These are phyloP conservation scores for Exophiala aquamarina DNA, from an alignment of 2,329 filamentous ascomycete genomes.

Conservation along the genomic window DNA sequence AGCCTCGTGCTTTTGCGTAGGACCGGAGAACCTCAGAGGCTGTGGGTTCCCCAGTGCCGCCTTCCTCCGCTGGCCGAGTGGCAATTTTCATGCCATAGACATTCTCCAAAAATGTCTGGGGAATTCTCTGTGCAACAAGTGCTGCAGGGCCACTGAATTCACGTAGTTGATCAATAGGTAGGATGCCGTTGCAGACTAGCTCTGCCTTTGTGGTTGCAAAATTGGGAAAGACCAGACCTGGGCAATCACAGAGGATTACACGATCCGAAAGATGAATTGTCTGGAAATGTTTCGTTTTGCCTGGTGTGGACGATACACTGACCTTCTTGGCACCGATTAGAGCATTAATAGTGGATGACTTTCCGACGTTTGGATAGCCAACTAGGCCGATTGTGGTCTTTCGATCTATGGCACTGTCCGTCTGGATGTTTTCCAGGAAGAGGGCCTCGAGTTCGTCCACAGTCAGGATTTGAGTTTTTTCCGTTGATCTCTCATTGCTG, in stretches of 20 bases:
- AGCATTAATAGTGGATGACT: constrained; percentile 98
- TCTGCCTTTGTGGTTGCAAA: constrained; percentile 96
- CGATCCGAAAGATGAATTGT: constrained; percentile 90
- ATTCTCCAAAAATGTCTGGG: constrained; percentile 83
- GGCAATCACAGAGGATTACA: constrained; percentile 94
- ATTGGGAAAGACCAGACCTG: constrained; percentile 97
- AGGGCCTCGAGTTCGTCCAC: constrained; percentile 90
- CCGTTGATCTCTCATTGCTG: constrained; percentile 16
- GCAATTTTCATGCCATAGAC: constrained; percentile 90
- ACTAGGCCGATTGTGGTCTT: constrained; percentile 92
- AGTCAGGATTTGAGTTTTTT: constrained; percentile 73
- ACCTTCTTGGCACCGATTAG: constrained; percentile 99
- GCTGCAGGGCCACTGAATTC: constrained; percentile 86
- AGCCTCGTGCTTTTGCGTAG: constrained; percentile 86
- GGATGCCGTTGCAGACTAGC: constrained; percentile 88
- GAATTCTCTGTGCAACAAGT: constrained; percentile 81
- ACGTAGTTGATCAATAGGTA: constrained; percentile 93
- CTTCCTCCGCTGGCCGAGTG: constrained; percentile 80
- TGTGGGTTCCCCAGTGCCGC: constrained; percentile 82
- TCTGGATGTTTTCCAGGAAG: constrained; percentile 73
- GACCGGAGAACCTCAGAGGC: constrained; percentile 80
- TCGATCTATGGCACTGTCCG: constrained; percentile 49
- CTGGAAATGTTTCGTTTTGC: constrained; percentile 99
- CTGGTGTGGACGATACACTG: constrained; percentile 92
- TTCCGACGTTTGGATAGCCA: constrained; percentile 97